These are phyloP conservation scores for Ambrosia artemisiifolia DNA, from an alignment of 129 eudicot species.

Conservation along the genomic window DNA sequence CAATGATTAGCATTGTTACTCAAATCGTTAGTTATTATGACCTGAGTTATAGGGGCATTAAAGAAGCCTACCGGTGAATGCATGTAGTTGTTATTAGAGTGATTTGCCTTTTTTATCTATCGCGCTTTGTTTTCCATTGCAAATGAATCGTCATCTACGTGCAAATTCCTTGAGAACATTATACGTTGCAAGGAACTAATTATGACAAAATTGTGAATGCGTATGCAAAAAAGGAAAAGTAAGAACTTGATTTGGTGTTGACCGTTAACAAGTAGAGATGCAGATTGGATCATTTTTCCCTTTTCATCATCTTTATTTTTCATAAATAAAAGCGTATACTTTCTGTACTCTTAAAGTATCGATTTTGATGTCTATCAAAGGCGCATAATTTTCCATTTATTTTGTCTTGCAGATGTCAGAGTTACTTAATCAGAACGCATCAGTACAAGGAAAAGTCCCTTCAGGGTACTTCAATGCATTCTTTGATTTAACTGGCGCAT, in stretches of 20 bases:
- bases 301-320: background rate
- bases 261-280: background rate
- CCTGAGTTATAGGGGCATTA: background rate
- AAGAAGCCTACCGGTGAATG: constrained; percentile 6
- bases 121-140: background rate
- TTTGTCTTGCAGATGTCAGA: constrained; percentile 81
- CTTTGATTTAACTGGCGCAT: constrained; percentile 81
- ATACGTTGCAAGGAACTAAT: background rate
- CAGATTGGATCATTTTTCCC: background rate
- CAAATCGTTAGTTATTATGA: constrained; percentile 1
- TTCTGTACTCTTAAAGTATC: background rate
- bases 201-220: background rate
- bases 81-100: background rate
- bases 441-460: constrained; percentile 92
- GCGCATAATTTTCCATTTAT: background rate
- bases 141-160: background rate
- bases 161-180: background rate
- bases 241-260: constrained; percentile 8
- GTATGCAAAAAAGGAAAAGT: background rate
- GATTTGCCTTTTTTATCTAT: background rate
- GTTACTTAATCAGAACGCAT: constrained; percentile 85
- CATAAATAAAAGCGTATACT: background rate
- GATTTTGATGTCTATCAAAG: constrained; percentile 2
- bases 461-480: constrained; percentile 88
- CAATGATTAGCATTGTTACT: background rate